Evolutionary conservation across 176 grass and related monocot species (phyloP).

Genomic region (Bolboschoenus planiculmis): DNA sequence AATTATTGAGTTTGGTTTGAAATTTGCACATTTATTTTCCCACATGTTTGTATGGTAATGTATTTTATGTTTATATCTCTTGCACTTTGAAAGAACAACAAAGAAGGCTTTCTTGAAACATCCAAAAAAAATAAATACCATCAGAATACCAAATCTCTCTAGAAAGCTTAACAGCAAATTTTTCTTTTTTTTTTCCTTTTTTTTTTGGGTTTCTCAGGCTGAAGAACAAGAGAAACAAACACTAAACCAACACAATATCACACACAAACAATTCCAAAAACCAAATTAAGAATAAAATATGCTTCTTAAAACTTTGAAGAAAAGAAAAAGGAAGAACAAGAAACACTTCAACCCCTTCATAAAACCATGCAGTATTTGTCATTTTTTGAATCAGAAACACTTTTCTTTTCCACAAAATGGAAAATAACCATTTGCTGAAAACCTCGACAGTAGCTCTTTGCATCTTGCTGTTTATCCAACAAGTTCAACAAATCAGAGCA

Average conservation of each 20-base stretch:
- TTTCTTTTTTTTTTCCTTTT: neutral
- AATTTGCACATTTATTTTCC: neutral
- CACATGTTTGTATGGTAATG: neutral
- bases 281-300: neutral
- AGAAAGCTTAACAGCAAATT: neutral
- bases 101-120: neutral
- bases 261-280: neutral
- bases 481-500: conserved; percentile 7
- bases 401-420: conserved; percentile 2
- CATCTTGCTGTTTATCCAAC: neutral
- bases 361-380: neutral
- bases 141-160: neutral
- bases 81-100: neutral
- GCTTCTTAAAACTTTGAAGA: neutral
- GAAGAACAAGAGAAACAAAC: neutral
- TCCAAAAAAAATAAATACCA: too few species aligned
- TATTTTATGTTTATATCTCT: neutral
- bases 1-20: conserved; percentile 11
- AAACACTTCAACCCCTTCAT: conserved; percentile 1
- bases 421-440: neutral
- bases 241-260: neutral
- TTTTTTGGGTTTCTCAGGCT: neutral
- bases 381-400: neutral
- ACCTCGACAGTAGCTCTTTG: neutral
- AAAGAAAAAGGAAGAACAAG: neutral